These are phyloP conservation scores for Cylindrodendrum hubeiense DNA, from an alignment of 2,329 filamentous ascomycete genomes.

Conservation along the genomic window DNA sequence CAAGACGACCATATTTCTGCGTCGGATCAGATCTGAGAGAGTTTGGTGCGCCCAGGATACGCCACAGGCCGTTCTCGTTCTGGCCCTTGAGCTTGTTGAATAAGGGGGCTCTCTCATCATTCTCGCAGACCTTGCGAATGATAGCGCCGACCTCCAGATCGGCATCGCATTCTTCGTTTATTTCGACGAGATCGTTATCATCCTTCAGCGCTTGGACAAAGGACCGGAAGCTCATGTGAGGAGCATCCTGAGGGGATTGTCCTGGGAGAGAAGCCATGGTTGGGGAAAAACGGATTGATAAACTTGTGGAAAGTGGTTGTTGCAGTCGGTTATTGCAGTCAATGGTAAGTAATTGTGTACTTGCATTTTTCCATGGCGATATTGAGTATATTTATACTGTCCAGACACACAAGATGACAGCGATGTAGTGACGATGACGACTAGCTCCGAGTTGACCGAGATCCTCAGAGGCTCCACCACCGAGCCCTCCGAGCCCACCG, in stretches of 20 bases:
- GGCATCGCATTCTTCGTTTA: slow-evolving; percentile 56
- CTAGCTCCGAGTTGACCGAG: background rate
- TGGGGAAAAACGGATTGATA: background rate
- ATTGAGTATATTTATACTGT: background rate
- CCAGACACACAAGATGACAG: background rate
- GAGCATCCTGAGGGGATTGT: slow-evolving; percentile 18
- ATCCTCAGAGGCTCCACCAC: background rate
- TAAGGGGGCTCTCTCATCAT: slow-evolving; percentile 59
- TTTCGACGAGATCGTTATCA: slow-evolving; percentile 59
- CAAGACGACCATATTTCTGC: slow-evolving; percentile 56
- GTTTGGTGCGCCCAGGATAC: slow-evolving; percentile 61
- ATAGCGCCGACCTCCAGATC: slow-evolving; percentile 62
- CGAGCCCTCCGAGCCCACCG: slow-evolving; percentile 26
- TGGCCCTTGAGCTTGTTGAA: slow-evolving; percentile 64
- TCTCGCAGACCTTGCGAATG: slow-evolving; percentile 59
- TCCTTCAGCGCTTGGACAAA: slow-evolving; percentile 30
- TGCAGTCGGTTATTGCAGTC: too few relatives aligned
- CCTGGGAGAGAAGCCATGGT: slow-evolving; percentile 23
- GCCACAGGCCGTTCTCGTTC: slow-evolving; percentile 53
- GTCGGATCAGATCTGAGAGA: slow-evolving; percentile 41
- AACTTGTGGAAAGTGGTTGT: background rate
- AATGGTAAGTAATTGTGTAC: background rate
- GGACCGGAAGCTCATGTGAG: slow-evolving; percentile 42
- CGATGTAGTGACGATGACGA: background rate
- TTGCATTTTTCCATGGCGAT: background rate